Evolutionary conservation across 2,329 filamentous ascomycete genomes (phyloP), one percentile per base, ranked within the genome.

Genomic region (Penicillium italicum): DNA sequence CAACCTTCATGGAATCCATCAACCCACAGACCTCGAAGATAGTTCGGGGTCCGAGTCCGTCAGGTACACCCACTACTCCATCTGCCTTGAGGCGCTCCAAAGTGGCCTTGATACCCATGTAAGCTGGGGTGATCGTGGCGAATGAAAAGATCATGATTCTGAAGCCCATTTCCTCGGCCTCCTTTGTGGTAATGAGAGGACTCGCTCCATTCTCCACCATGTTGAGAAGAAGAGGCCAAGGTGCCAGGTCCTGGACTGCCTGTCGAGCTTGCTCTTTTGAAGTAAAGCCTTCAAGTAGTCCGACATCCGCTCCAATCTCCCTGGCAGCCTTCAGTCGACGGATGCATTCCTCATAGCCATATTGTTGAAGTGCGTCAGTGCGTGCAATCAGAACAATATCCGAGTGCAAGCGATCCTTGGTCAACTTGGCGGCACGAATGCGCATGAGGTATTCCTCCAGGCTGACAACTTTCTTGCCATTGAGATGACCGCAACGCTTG

Each of bases 301-400:
- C 73, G 0, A 73, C 71, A 53, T 77, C 75, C 2, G 72, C 74
- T 2, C 75, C 75, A 18, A 72, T 63, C 2, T 71, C 69, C 8
- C 72, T 62, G 1, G 74, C 74, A 4, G 70, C 74, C 37, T 72
- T 70, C 31, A 76, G 60, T 5, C 75, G 69, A 20, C 52, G 58
- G 20, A 77, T 70, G 26, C 72, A 72, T 33, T 75, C 74, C 11
- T 76, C 74, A 48, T 74, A 77, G 9, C 74, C 75, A 51, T 71
- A 63, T 53, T 70, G 66, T 43, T 68, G 70, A 11, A 70, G 62
- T 11, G 72, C 71, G 51, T 77, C 74, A 0, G 75, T 77, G 11
- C 75, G 71, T 8, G 75, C 75, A 59, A 77, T 77, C n/a, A 77
- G 62, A 16, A 76, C 68, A 41, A 77, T 75, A 44, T 77, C 73